phyloP scores from a whole-genome alignment of 2,329 filamentous ascomycete genomes.

The Paecilomyces variotii region DNA sequence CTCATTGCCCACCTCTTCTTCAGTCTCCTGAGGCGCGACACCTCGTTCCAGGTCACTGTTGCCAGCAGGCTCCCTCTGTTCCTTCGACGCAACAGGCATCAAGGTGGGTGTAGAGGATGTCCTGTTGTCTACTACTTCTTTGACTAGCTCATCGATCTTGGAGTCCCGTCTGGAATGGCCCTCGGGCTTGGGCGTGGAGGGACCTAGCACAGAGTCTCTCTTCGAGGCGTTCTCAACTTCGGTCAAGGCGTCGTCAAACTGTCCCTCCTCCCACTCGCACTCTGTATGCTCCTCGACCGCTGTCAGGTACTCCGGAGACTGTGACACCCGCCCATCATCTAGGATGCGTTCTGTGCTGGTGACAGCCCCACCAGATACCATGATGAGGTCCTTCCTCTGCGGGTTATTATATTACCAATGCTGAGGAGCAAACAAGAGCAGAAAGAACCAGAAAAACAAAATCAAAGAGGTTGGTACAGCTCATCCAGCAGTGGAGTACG shows the following conservation, averaged over 20 bases:
- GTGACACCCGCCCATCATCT: not conserved
- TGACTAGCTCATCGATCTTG: slow-evolving; percentile 9
- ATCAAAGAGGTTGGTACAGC: not conserved
- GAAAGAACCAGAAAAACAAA: not conserved
- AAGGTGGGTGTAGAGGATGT: not conserved
- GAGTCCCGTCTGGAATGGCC: slow-evolving; percentile 5
- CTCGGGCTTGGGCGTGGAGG: slow-evolving; percentile 1
- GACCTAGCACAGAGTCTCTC: not conserved
- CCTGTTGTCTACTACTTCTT: not conserved
- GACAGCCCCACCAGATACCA: not conserved
- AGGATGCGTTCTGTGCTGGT: not conserved
- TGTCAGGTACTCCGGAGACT: not conserved
- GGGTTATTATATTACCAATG: not conserved
- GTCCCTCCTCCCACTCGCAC: slow-evolving; percentile 5
- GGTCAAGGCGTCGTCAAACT: slow-evolving; percentile 3
- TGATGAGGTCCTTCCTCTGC: not conserved
- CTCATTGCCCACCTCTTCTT: not conserved
- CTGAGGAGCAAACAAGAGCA: not conserved
- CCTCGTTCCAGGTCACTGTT: not conserved
- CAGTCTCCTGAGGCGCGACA: not conserved
- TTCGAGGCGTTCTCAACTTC: slow-evolving; percentile 7
- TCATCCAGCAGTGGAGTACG: not conserved
- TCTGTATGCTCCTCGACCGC: not conserved
- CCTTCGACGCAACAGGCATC: not conserved
- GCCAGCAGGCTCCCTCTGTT: not conserved